Evolutionary conservation across 164 flowering plant genomes (phyloP), one percentile per base, ranked within the genome.

Genomic region (Santalum album): DNA sequence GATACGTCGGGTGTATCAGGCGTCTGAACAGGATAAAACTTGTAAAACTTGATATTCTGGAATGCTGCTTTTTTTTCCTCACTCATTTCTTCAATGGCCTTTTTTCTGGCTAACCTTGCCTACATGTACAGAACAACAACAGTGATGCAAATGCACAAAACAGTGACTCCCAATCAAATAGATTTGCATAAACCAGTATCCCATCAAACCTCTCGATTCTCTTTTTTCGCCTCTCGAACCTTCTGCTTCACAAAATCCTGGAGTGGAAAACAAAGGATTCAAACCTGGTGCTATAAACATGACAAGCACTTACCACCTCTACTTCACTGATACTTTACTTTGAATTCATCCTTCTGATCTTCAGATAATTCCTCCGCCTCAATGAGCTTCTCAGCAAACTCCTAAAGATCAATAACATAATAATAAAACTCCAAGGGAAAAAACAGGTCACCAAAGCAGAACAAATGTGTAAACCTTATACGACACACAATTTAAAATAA

Each of bases 31-130:
- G 99, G 99, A 65, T 94, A 94, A 70, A 87, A 94, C 67, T 94
- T 94, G 79, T 87, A 90, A 63, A 94, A 86, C 63, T 56, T 72
- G 78, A 90, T 90, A 42, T 62, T 75, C 64, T 86, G 62, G 68
- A 65, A 77, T 45, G 89, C 96, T 26, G 70, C 65, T 65, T 66
- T 90, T 9, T 69, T 69, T 51, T 84, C 90, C 59, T 67, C 86
- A 55, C 76, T 81, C 94, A 90, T 82, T 63, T 87, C 94, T 55
- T 75, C 90, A 49, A 73, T 12, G 19, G 86, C 84, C 51, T 77
- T 87, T 55, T 63, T 82, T 24, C 91, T 78, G 22, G 95, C 90
- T 62, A 82, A 89, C 68, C 76, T 90, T 50, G 95, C 95, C 99
- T 90, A 58, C 14, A 72, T 56, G n/a, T n/a, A n/a, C n/a, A n/a